Evolutionary conservation across 257 asterid genomes (phyloP), one percentile per base, ranked within the genome.

Genomic region (Ophiorrhiza pumila): DNA sequence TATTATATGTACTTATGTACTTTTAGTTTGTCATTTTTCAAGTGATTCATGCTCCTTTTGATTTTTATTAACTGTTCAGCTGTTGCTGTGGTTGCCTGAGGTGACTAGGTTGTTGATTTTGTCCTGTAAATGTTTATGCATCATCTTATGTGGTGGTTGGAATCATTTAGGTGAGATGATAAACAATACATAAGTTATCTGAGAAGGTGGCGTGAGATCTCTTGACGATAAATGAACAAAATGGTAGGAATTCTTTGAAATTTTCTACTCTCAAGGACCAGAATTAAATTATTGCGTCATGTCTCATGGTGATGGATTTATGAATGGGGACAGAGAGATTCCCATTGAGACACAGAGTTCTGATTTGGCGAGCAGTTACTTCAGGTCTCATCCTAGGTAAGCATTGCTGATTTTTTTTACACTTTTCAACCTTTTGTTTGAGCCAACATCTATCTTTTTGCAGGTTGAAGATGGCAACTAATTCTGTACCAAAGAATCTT

Each of bases 391-490:
- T 75, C 64, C 70, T 42, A 74, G 81, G 69, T 57, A 65, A 62
- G n/a, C 34, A 43, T 32, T 35, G 31, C 25, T 32, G 49, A 61
- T 46, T 43, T 34, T 46, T 43, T 34, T 68, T 71, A 63, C 60
- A 73, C 70, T 57, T 76, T 57, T 64, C 74, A 72, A 20, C 32
- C 70, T 65, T 67, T 67, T 49, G 46, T 69, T 9, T 41, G 76
- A 60, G 61, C 75, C 45, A 46, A 78, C 65, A 32, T 75, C 65
- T 55, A 41, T 75, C 52, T 80, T 47, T 67, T 71, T 77, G 42
- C 86, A 92, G 97, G 83, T 79, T 73, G 74, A 79, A 76, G 78
- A 58, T 83, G 76, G 90, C 81, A 82, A 74, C 83, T 78, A 80
- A 81, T 76, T 83, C 87, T 23, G 71, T 68, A 59, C 78, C 84